Base-by-base conservation (phyloP, 106 monocot species). In the Acanthochlamys bracteata region DNA sequence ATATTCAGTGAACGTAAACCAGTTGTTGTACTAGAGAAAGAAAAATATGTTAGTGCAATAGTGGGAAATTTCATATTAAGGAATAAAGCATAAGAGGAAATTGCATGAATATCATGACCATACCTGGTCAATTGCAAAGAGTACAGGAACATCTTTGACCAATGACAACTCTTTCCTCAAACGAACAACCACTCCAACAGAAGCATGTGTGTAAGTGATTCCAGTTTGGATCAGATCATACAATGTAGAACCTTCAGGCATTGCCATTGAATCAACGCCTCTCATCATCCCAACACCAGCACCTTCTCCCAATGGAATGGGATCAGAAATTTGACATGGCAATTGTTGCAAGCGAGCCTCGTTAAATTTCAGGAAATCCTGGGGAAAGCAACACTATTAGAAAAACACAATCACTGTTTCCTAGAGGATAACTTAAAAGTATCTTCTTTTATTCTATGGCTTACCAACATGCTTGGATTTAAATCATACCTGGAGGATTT, bases 1-100 rank as follows among this genome's bases (percentile, higher is more conserved):
- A 71, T 88, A 98, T 59, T 83, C 92, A 47, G 80, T 98, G 68
- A 98, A 98, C 55, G 98, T 98, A 72, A 98, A 98, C 91, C 98
- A 98, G 72, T 69, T 98, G 58, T 98, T 98, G 60, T 88, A 98
- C 98, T 98, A 80, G 42, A 66, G 39, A 71, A 42, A 41, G 51
- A 72, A 66, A 39, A 57, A 46, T 47, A 49, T 10, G 10, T 49
- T 14, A 49, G 12, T 12, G 1, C 49, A 12, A 49, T 17, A 17
- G 49, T 49, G 2, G 17, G 10, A 17, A 49, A 9, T 4, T 12
- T 14, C 49, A 49, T 49, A 49, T 49, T 17, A 49, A 55, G 2
- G 25, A 64, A 10, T 20, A 63, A 53, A 27, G 7, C 27, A 39
- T 54, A 41, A 16, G 13, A 24, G 3, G 20, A 17, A 62, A 20